Conservation (phyloP, 1,139 yeast genomes). For the Scheffersomyces segobiensis region DNA sequence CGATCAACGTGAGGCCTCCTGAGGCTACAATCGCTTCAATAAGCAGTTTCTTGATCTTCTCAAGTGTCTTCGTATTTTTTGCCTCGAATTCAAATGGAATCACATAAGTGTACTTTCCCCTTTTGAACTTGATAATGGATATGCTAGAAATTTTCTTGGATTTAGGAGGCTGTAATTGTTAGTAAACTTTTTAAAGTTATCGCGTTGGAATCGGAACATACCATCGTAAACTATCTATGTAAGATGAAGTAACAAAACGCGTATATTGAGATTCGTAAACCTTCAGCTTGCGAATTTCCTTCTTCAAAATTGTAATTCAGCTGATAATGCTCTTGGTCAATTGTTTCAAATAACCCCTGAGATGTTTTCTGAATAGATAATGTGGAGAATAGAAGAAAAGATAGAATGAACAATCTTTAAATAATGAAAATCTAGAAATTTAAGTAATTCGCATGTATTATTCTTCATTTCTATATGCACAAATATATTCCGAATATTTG, state of each 20-base stretch:
- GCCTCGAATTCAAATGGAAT: constrained; percentile 31
- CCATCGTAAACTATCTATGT: not conserved
- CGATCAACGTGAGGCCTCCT: constrained; percentile 43
- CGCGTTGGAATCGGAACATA: not conserved
- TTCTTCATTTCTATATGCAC: not conserved
- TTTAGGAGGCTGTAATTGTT: constrained; percentile 14
- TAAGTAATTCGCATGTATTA: not conserved
- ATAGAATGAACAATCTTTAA: not conserved
- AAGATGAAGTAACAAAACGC: not conserved
- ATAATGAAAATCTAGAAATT: not conserved
- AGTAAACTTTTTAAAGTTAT: not conserved
- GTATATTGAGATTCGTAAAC: not conserved
- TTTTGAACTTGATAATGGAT: constrained; percentile 46
- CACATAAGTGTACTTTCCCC: constrained; percentile 44
- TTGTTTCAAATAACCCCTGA: not conserved
- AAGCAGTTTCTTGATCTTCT: constrained; percentile 32
- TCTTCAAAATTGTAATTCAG: not conserved
- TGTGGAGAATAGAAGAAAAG: not conserved
- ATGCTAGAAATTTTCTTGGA: constrained; percentile 8
- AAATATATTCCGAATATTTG: no score
- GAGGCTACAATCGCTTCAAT: constrained; percentile 40
- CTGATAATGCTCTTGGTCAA: not conserved
- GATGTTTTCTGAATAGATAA: not conserved
- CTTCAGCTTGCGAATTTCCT: not conserved
- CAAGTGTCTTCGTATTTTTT: constrained; percentile 19